phyloP scores from a whole-genome alignment of 2,329 filamentous ascomycete species.

The Cadophora sp. region DNA sequence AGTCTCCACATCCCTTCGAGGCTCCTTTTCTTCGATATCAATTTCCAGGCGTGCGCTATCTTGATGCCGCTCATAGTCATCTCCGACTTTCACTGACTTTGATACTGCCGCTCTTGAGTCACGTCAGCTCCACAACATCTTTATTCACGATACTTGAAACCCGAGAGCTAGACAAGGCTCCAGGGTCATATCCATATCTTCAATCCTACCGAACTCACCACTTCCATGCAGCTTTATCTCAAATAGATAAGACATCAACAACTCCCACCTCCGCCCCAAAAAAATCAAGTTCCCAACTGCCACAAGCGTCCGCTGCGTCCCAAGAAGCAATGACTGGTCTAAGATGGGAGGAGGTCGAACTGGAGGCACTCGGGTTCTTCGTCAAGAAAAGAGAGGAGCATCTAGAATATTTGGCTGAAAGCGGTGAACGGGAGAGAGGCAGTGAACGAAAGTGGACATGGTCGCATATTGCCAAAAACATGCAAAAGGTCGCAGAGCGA shows the following conservation, averaged over 20 bases:
- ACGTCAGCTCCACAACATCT: not conserved
- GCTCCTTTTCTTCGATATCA: no score
- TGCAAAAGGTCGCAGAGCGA: conserved; percentile 4
- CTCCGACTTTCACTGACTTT: no score
- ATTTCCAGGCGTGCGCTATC: no score
- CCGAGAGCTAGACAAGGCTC: not conserved
- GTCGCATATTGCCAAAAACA: not conserved
- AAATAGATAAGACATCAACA: not conserved
- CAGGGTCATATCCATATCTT: not conserved
- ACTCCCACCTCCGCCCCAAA: not conserved
- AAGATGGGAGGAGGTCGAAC: conserved; percentile 5
- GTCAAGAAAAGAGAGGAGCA: conserved; percentile 5
- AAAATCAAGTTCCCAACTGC: not conserved
- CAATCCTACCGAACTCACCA: not conserved
- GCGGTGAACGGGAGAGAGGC: not conserved
- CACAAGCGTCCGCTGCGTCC: no score
- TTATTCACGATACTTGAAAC: not conserved
- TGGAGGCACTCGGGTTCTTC: not conserved
- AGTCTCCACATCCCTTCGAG: no score
- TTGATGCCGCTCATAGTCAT: no score
- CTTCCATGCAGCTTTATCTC: not conserved
- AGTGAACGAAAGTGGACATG: conserved; percentile 4
- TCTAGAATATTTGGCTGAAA: not conserved
- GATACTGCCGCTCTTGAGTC: not conserved
- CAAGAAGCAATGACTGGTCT: not conserved